phyloP scores from a whole-genome alignment of 805 yeast genomes.

The Tetrapisispora namnaoensis region DNA sequence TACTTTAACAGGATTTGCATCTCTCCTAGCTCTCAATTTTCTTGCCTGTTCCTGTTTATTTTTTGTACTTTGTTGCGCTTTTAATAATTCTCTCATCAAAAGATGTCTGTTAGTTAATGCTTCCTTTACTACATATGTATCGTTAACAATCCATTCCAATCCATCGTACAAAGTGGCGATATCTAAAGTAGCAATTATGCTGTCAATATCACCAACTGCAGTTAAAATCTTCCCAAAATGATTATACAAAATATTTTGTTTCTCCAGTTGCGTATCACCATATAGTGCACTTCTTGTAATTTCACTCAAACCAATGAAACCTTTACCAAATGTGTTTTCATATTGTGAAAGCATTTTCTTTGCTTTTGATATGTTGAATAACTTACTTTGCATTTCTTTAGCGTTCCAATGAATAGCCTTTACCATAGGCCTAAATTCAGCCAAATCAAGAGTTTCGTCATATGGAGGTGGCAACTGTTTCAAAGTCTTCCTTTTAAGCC shows the following conservation, averaged over 20 bases:
- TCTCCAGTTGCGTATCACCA: not conserved
- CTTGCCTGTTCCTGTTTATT: conserved; percentile 61
- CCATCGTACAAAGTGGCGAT: conserved; percentile 73
- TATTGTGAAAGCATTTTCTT: conserved; percentile 44
- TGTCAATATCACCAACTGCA: conserved; percentile 65
- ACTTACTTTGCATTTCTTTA: conserved; percentile 40
- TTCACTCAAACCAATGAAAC: conserved; percentile 23
- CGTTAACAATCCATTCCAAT: conserved; percentile 51
- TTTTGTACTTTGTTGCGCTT: conserved; percentile 67
- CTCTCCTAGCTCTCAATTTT: conserved; percentile 58
- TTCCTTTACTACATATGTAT: conserved; percentile 83
- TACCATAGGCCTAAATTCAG: conserved; percentile 77
- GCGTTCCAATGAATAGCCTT: conserved; percentile 60
- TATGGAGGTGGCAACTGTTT: conserved; percentile 89
- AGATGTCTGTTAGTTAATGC: conserved; percentile 87
- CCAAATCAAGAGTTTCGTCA: conserved; percentile 73
- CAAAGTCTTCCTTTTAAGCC: conserved; percentile 76
- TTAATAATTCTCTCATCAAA: conserved; percentile 76
- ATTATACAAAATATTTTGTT: conserved; percentile 47
- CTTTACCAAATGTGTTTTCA: conserved; percentile 42
- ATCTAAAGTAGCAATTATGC: conserved; percentile 61
- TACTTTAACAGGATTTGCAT: conserved; percentile 76
- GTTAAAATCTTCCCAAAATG: conserved; percentile 61
- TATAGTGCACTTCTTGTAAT: conserved; percentile 5
- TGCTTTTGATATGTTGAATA: conserved; percentile 44